Conservation (phyloP, 169 alveolate genomes). For the Plasmodium adleri region DNA sequence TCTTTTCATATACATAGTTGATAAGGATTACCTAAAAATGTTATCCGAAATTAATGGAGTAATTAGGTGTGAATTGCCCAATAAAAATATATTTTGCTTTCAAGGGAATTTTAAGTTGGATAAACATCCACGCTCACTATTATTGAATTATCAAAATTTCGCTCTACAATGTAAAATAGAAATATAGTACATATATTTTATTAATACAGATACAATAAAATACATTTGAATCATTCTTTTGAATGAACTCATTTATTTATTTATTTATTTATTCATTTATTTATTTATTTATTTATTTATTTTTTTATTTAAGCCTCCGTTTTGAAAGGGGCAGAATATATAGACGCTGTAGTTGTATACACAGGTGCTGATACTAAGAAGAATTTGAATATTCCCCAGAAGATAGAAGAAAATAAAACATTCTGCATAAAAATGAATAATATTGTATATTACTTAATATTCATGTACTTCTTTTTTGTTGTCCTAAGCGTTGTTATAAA, state of each 20-base stretch:
- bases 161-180: conserved; percentile 66
- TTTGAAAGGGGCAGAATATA: conserved; percentile 64
- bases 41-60: conserved; percentile 75
- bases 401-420: conserved; percentile 60
- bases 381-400: conserved; percentile 70
- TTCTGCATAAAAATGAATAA: conserved; percentile 73
- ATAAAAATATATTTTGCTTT: conserved; percentile 64
- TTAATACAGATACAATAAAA: not conserved
- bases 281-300: no score
- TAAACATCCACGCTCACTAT: conserved; percentile 67
- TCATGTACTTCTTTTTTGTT: conserved; percentile 62
- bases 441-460: conserved; percentile 70
- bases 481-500: conserved; percentile 37
- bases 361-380: conserved; percentile 78
- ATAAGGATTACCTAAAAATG: conserved; percentile 70
- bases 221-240: not conserved
- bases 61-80: conserved; percentile 75
- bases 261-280: not conserved
- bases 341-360: conserved; percentile 76
- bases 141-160: conserved; percentile 59
- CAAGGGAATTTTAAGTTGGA: conserved; percentile 67
- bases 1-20: conserved; percentile 30
- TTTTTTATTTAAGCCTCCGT: conserved; percentile 61
- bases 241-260: not conserved
- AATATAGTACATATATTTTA: not conserved